Evolutionary conservation across 1,139 yeast species (phyloP).

Genomic region (Debaryomyces udenii): DNA sequence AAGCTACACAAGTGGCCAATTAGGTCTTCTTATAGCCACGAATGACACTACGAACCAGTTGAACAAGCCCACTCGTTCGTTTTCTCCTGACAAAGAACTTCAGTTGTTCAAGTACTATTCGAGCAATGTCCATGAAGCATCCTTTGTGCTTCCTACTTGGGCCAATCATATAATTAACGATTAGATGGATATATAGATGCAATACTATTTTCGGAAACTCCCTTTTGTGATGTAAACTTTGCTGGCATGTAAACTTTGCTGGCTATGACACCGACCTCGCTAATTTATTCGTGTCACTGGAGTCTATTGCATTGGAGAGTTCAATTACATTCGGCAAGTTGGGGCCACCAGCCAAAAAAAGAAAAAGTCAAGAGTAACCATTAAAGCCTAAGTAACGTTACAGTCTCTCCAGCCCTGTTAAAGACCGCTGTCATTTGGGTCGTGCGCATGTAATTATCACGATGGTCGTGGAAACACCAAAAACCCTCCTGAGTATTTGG

Average conservation of each 20-base stretch:
- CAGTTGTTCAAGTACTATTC: slow-evolving; percentile 72
- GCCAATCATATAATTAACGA: slow-evolving; percentile 46
- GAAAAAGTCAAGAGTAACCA: too few relatives aligned
- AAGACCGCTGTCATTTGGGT: too few relatives aligned
- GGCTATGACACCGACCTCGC: too few relatives aligned
- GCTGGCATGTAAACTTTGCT: too few relatives aligned
- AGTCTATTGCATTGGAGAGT: too few relatives aligned
- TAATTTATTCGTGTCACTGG: too few relatives aligned
- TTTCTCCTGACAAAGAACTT: slow-evolving; percentile 49
- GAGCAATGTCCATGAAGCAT: slow-evolving; percentile 67
- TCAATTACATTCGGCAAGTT: too few relatives aligned
- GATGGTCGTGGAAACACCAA: slow-evolving; percentile 4
- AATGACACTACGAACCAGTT: slow-evolving; percentile 58
- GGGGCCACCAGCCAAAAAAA: too few relatives aligned
- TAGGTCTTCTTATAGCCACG: slow-evolving; percentile 83
- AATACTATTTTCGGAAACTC: too few relatives aligned
- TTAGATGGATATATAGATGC: neutral
- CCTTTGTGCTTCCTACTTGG: slow-evolving; percentile 89
- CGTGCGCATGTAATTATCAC: neutral
- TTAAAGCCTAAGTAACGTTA: too few relatives aligned
- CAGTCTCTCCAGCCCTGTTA: too few relatives aligned
- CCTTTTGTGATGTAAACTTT: too few relatives aligned
- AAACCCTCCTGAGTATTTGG: slow-evolving; percentile 1
- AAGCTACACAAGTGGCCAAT: slow-evolving; percentile 93
- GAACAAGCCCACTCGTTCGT: slow-evolving; percentile 54